Base-by-base conservation (phyloP, 768 basidiomycete genomes). In the Lactarius indigo region DNA sequence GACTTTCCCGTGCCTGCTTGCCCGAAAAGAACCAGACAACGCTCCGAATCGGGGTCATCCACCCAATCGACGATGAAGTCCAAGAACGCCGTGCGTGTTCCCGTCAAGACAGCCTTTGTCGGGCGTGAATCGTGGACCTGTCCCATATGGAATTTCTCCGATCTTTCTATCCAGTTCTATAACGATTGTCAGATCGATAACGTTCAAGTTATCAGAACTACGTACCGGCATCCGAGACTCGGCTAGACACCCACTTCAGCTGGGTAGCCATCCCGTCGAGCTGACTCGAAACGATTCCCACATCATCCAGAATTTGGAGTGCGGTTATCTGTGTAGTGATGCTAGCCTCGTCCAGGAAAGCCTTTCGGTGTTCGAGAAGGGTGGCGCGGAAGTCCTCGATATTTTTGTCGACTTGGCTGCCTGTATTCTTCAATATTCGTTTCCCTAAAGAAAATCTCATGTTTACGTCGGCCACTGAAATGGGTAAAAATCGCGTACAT, bases 1-100 rank as follows among this genome's bases (percentile, higher is more conserved):
- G 56, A 57, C 31, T 57, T 57, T 57, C 56, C 56, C 9, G 30
- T 57, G 8, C 56, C 56, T 17, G 56, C 56, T 33, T 57, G 56
- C 2, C 56, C 56, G 10, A 31, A n/a, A n/a, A 57, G 56, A 33
- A 57, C 33, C 18, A 57, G 56, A 20, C 30, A 31, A 12, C 56
- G 56, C 31, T 57, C 30, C 13, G 50, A 52, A 52, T 12, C 5
- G 23, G 50, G 23, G 4, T 26, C 50, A 6, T 52, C 26, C 50
- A 57, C 56, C 56, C 56, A 57, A 12, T 33, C 6, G 31, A 13
- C 20, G 23, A 57, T 33, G 56, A 31, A 35, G 33, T 57, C 56
- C 9, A 57, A 20, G 18, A 57, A 57, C 0, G 18, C 56, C 6
- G n/a, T 57, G 18, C 56, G 56, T 0, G 56, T 57, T 33, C 56